Percentiles rank a stretch among this genome's conserved stretches.
Evolutionary conservation across 306 rosid genomes (phyloP).

Genomic region (Rubus parviflorus): DNA sequence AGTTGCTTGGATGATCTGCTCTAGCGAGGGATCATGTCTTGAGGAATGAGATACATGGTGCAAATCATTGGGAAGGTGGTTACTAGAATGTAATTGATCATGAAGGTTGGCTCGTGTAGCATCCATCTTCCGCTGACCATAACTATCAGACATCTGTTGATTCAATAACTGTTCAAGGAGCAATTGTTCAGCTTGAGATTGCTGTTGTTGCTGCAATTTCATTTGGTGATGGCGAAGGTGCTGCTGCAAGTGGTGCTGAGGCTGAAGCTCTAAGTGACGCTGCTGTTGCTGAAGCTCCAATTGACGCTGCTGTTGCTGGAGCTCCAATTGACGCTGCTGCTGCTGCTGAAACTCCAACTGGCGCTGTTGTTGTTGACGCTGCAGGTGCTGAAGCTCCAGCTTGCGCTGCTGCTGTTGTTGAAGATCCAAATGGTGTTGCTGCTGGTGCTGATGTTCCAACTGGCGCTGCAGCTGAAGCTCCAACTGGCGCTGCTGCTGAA

Average conservation of each 20-base stretch:
- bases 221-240: slow-evolving; percentile 53
- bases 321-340: slow-evolving; percentile 1
- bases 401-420: slow-evolving; percentile 30
- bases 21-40: slow-evolving; percentile 56
- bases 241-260: slow-evolving; percentile 27
- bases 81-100: slow-evolving; percentile 53
- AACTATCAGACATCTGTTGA: slow-evolving; percentile 51
- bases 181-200: slow-evolving; percentile 54
- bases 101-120: slow-evolving; percentile 44
- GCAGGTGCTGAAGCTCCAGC: slow-evolving; percentile 34
- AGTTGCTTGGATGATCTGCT: slow-evolving; percentile 60
- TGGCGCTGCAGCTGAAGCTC: slow-evolving; percentile 43
- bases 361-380: slow-evolving; percentile 8
- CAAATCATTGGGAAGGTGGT: slow-evolving; percentile 43
- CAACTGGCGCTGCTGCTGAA: slow-evolving; percentile 37
- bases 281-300: slow-evolving; percentile 52
- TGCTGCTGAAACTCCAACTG: slow-evolving; percentile 15
- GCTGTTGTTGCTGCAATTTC: slow-evolving; percentile 61
- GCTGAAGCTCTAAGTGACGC: slow-evolving; percentile 23
- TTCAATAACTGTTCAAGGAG: slow-evolving; percentile 61
- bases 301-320: slow-evolving; percentile 25
- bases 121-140: slow-evolving; percentile 52
- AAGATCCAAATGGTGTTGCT: slow-evolving; percentile 10
- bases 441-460: slow-evolving; percentile 53
- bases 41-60: slow-evolving; percentile 50